phyloP scores from a whole-genome alignment of 2,329 filamentous ascomycete genomes.

The Colletotrichum gloeosporioides region DNA sequence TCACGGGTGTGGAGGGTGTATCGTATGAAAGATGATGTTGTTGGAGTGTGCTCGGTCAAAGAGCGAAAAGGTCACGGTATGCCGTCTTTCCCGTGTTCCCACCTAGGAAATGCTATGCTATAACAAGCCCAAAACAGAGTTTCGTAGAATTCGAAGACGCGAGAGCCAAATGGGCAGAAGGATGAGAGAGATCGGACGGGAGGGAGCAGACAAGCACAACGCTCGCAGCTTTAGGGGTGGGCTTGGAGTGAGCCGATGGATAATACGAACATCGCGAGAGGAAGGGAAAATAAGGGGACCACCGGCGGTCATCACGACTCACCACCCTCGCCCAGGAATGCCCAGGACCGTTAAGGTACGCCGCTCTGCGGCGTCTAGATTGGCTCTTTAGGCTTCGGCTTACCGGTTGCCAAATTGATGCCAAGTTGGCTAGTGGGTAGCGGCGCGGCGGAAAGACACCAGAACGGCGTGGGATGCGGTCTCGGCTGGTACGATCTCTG shows the following conservation, averaged over 20 bases:
- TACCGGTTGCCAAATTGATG: background rate
- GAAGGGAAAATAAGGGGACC: background rate
- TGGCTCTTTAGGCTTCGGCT: background rate
- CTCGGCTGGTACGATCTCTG: slow-evolving; percentile 21
- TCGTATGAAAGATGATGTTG: background rate
- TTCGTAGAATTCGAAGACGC: background rate
- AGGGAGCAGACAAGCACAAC: background rate
- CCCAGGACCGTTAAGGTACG: background rate
- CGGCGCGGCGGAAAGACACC: background rate
- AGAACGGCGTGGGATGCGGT: background rate
- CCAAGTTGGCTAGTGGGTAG: background rate
- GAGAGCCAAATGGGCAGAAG: slow-evolving; percentile 9
- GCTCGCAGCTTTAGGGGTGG: too few species aligned
- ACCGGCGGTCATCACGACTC: background rate
- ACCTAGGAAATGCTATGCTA: background rate
- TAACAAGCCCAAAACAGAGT: background rate
- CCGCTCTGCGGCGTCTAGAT: background rate
- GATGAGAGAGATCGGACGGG: slow-evolving; percentile 11
- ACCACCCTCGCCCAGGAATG: background rate
- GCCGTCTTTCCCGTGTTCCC: slow-evolving; percentile 2
- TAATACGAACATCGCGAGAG: background rate
- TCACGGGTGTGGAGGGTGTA: background rate
- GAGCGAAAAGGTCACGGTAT: background rate
- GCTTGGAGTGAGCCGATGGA: background rate
- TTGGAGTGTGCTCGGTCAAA: slow-evolving; percentile 1